Evolutionary conservation across 164 flowering plant genomes (phyloP).

Genomic region (Kingdonia uniflora): DNA sequence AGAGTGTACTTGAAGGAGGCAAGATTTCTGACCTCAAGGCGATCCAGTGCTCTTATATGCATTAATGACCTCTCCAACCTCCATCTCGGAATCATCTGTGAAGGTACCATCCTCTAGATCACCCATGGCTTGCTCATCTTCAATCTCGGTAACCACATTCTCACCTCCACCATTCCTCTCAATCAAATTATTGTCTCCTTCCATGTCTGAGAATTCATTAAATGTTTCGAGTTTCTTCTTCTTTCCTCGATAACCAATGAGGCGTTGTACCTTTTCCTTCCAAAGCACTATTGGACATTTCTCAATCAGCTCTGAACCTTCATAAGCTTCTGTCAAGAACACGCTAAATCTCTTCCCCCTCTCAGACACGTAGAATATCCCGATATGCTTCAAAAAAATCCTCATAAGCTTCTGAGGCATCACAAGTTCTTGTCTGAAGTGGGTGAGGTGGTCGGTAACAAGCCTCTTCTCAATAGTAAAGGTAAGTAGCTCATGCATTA

Average conservation of each 20-base stretch:
- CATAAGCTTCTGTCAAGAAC: slow-evolving; percentile 78
- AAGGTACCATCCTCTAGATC: slow-evolving; percentile 17
- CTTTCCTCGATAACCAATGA: slow-evolving; percentile 60
- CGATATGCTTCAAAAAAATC: slow-evolving; percentile 76
- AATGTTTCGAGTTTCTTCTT: slow-evolving; percentile 37
- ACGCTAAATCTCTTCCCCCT: slow-evolving; percentile 87
- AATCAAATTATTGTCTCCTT: slow-evolving; percentile 25
- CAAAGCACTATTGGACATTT: slow-evolving; percentile 73
- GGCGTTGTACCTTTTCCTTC: slow-evolving; percentile 67
- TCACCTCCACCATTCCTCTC: slow-evolving; percentile 24
- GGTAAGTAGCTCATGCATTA: slow-evolving; percentile 89
- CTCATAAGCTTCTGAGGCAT: slow-evolving; percentile 96
- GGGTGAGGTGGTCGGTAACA: slow-evolving; percentile 83
- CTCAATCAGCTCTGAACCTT: slow-evolving; percentile 68
- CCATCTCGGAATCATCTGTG: slow-evolving; percentile 38
- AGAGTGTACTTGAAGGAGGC: too few relatives aligned
- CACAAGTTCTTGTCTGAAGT: slow-evolving; percentile 62
- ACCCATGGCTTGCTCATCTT: slow-evolving; percentile 21
- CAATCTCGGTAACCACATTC: slow-evolving; percentile 11
- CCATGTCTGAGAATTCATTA: slow-evolving; percentile 47
- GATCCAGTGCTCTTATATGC: slow-evolving; percentile 26
- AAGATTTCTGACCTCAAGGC: slow-evolving; percentile 11
- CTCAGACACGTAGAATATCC: slow-evolving; percentile 91
- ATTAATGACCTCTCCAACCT: slow-evolving; percentile 33
- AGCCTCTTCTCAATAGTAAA: slow-evolving; percentile 79